These are phyloP conservation scores for Batkoa obscura DNA, from an alignment of 371 early-diverging fungal species.

Conservation along the genomic window DNA sequence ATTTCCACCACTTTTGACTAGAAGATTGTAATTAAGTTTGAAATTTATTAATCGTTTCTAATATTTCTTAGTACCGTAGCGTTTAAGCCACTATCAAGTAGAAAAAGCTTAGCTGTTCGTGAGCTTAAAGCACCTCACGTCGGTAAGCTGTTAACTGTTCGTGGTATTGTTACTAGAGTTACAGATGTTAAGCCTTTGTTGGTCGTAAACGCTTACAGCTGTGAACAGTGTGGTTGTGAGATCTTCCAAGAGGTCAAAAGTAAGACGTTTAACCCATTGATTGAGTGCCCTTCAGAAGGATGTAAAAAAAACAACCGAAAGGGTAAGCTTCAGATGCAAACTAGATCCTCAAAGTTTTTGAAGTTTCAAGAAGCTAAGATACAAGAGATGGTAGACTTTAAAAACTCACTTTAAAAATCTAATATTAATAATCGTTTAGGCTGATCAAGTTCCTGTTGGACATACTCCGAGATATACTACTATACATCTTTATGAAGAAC, in stretches of 20 bases:
- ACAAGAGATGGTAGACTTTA: slow-evolving; percentile 66
- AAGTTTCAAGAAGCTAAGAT: slow-evolving; percentile 90
- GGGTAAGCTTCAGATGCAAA: slow-evolving; percentile 85
- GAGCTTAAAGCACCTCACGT: slow-evolving; percentile 63
- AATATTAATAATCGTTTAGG: slow-evolving; percentile 16
- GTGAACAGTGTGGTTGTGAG: slow-evolving; percentile 95
- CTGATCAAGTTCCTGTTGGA: slow-evolving; percentile 96
- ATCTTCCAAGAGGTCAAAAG: slow-evolving; percentile 89
- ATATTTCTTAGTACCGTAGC: slow-evolving; percentile 38
- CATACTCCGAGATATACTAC: slow-evolving; percentile 94
- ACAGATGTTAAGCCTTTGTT: slow-evolving; percentile 92
- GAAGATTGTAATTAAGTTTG: slow-evolving; percentile 50
- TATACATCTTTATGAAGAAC: slow-evolving; percentile 68
- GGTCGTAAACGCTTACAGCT: slow-evolving; percentile 83
- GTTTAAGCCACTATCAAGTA: slow-evolving; percentile 50
- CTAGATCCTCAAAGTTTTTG: slow-evolving; percentile 86
- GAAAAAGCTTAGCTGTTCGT: slow-evolving; percentile 63
- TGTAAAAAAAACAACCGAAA: slow-evolving; percentile 72
- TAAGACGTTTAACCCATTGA: slow-evolving; percentile 64
- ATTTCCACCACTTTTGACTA: slow-evolving; percentile 66
- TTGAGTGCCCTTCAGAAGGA: slow-evolving; percentile 71
- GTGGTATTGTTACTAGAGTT: slow-evolving; percentile 93
- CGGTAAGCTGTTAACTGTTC: slow-evolving; percentile 77
- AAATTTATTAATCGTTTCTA: neutral
- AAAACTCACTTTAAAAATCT: too few relatives aligned